Base-by-base conservation (phyloP, 2,329 filamentous ascomycete genomes). In the Myriosclerotinia curreyana region DNA sequence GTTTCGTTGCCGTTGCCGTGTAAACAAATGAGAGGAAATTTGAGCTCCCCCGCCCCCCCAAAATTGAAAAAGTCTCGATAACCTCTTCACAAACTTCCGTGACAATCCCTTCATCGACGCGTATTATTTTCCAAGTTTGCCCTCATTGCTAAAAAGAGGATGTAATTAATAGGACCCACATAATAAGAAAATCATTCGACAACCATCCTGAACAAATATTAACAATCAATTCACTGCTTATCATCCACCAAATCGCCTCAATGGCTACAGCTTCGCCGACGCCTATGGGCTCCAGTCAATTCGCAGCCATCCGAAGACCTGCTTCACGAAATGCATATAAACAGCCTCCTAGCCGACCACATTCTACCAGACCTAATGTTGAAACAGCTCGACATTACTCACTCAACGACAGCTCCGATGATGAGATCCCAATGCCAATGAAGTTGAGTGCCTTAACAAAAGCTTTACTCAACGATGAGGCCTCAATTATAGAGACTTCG, bases 361-460 rank as follows among this genome's bases (percentile, higher is more conserved):
- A 64, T 68, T 61, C 69, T 67, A 65, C 62, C 50, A 56, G 70
- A 12, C 60, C 64, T 17, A 68, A 71, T 25, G 54, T 66, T 5
- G 61, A 66, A 14, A 53, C 69, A 4, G 76, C 80, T 62, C 80
- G 80, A 65, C 79, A 80, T 55, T 81, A 78, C 68, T 77, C 79
- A 0, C 75, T 87, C 69, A 88, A 91, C 71, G 93, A 96, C 74
- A 96, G 91, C 80, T 96, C 93, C 31, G 94, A 97, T 77, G 94
- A 97, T 73, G 94, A 97, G 77, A 91, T 96, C 36, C 90, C 90
- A 20, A 89, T 91, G 70, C 92, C 92, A 1, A 72, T 95, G 85
- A 96, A 95, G 79, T 89, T 97, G 75, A 97, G 92, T 75, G 92
- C 93, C 71, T 85, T 95, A 69, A 96, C 94, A 56, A 94, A 95